These are phyloP conservation scores for Aegilops longissima DNA, from an alignment of 176 grass and related monocot species.

Conservation along the genomic window DNA sequence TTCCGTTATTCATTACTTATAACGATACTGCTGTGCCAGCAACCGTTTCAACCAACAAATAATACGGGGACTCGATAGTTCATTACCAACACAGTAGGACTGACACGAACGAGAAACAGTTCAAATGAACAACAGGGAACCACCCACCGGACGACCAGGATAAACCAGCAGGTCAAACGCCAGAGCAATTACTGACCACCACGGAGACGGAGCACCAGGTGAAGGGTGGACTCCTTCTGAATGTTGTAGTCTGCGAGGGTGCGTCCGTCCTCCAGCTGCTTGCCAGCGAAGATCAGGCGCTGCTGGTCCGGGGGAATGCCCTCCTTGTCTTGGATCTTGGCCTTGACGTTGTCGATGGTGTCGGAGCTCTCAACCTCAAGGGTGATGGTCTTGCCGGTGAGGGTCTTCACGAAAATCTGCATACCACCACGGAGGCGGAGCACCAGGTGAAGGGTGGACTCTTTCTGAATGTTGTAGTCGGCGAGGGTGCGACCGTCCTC, in stretches of 20 bases:
- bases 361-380: conserved; percentile 38
- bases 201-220: conserved; percentile 47
- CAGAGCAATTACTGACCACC: neutral
- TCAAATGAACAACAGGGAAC: too few relatives aligned
- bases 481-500: conserved; percentile 60
- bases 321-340: conserved; percentile 84
- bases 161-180: too few relatives aligned
- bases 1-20: too few relatives aligned
- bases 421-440: conserved; percentile 57
- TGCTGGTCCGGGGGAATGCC: conserved; percentile 86
- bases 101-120: too few relatives aligned
- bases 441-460: conserved; percentile 59
- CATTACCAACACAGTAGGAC: too few relatives aligned
- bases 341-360: conserved; percentile 61
- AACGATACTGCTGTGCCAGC: too few relatives aligned
- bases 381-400: conserved; percentile 73
- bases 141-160: too few relatives aligned
- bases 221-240: conserved; percentile 80
- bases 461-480: conserved; percentile 77
- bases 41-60: too few relatives aligned
- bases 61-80: too few relatives aligned
- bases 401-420: conserved; percentile 75
- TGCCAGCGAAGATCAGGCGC: conserved; percentile 78
- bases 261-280: conserved; percentile 71
- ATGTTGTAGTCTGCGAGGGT: conserved; percentile 94